Conservation (phyloP, 2,329 filamentous ascomycete genomes). For the Aspergillus sp. region DNA sequence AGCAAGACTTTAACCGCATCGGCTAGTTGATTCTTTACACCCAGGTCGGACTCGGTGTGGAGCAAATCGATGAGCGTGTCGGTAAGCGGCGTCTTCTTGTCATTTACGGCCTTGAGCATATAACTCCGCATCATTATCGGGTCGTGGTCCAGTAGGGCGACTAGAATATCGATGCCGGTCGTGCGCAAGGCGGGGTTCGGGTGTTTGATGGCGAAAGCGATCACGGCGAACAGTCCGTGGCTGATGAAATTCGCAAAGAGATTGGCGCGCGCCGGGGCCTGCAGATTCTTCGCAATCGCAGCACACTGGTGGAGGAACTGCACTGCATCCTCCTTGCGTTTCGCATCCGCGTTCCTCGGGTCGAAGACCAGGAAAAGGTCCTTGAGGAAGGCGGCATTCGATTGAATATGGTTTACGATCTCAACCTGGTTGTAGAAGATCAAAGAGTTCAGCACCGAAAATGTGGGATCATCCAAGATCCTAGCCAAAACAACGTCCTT, state of each 20-base stretch:
- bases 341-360: conserved; percentile 60
- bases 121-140: conserved; percentile 90
- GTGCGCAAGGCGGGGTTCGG: conserved; percentile 81
- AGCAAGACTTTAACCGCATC: conserved; percentile 93
- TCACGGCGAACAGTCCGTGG: conserved; percentile 82
- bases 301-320: conserved; percentile 97
- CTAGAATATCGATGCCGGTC: conserved; percentile 88
- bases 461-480: conserved; percentile 95
- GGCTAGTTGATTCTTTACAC: conserved; percentile 91
- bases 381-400: conserved; percentile 72
- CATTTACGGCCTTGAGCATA: conserved; percentile 86
- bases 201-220: conserved; percentile 87
- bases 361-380: conserved; percentile 87
- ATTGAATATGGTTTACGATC: conserved; percentile 92
- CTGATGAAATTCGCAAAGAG: conserved; percentile 88
- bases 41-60: conserved; percentile 85
- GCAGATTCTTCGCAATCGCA: conserved; percentile 88
- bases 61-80: conserved; percentile 92
- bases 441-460: conserved; percentile 92
- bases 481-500: conserved; percentile 97
- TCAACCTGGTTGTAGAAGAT: conserved; percentile 99
- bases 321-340: conserved; percentile 88
- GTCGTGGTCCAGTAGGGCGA: conserved; percentile 94
- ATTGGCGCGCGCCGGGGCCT: conserved; percentile 74
- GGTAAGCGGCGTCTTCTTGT: conserved; percentile 80